phyloP scores from a whole-genome alignment of 768 basidiomycete genomes.

The Boletus eberwhitei region DNA sequence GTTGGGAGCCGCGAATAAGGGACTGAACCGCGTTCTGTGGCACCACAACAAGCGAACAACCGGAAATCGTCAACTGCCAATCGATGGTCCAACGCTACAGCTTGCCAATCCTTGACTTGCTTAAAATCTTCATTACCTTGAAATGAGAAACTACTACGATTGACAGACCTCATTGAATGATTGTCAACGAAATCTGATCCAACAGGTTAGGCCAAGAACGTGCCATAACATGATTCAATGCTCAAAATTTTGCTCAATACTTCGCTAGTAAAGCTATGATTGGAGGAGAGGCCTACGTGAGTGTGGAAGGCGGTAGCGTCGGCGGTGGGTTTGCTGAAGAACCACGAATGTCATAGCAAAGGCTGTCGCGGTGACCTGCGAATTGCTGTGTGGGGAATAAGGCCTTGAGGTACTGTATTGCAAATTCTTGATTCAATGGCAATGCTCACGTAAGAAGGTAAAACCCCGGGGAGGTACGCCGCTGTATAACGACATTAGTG shows the following conservation, averaged over 20 bases:
- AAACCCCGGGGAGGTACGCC: too few relatives aligned
- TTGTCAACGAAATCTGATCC: background rate
- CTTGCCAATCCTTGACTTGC: background rate
- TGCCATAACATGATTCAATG: background rate
- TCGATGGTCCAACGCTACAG: background rate
- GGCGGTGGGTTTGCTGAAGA: too few relatives aligned
- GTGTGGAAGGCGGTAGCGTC: too few relatives aligned
- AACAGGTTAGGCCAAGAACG: background rate
- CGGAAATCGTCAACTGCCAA: background rate
- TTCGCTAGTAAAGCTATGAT: too few relatives aligned
- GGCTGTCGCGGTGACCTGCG: background rate
- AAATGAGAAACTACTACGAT: background rate
- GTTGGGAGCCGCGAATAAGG: slow-evolving; percentile 6
- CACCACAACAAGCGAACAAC: background rate
- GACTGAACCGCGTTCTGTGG: slow-evolving; percentile 1
- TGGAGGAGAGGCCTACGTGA: too few relatives aligned
- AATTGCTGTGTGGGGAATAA: background rate
- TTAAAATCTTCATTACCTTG: background rate
- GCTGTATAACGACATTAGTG: too few relatives aligned
- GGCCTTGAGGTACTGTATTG: too few relatives aligned
- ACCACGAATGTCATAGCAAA: background rate
- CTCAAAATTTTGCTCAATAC: background rate
- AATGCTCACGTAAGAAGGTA: too few relatives aligned
- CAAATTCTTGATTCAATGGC: too few relatives aligned
- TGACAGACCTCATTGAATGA: background rate